Conservation (phyloP, 2,329 filamentous ascomycete genomes). For the Nemania serpens region DNA sequence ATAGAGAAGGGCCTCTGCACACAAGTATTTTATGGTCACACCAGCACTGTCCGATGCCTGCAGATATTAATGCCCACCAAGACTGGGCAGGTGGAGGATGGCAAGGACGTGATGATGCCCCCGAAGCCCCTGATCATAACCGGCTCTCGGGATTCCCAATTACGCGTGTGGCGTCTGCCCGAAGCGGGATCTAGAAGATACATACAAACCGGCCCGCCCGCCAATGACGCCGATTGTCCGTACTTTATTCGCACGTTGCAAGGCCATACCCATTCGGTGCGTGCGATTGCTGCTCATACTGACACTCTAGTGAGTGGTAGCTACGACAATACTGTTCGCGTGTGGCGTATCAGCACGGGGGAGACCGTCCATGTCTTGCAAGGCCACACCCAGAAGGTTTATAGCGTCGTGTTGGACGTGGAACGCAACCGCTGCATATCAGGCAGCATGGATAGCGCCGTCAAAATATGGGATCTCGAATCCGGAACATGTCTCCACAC, state of each 20-base stretch:
- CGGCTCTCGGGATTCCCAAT: constrained; percentile 89
- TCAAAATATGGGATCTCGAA: constrained; percentile 96
- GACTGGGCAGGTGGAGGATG: constrained; percentile 72
- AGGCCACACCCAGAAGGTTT: constrained; percentile 91
- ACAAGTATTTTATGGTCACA: constrained; percentile 96
- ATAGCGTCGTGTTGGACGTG: constrained; percentile 93
- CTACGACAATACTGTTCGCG: constrained; percentile 92
- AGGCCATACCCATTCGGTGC: constrained; percentile 91
- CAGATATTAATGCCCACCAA: constrained; percentile 90
- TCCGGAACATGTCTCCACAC: constrained; percentile 85
- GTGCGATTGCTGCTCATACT: constrained; percentile 91
- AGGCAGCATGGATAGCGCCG: constrained; percentile 96
- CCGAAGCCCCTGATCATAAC: constrained; percentile 96
- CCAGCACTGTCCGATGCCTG: constrained; percentile 92
- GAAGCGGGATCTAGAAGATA: constrained; percentile 77
- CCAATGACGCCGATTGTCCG: constrained; percentile 79
- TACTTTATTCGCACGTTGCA: constrained; percentile 89
- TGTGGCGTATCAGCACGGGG: constrained; percentile 97
- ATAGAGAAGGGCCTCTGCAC: constrained; percentile 91
- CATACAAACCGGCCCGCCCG: constrained; percentile 76
- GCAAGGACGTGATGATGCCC: constrained; percentile 83
- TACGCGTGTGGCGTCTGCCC: constrained; percentile 93
- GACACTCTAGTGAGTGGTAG: constrained; percentile 97
- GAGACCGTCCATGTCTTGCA: constrained; percentile 82
- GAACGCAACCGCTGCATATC: constrained; percentile 94